Percentiles rank a stretch among this genome's conserved stretches.
phyloP scores from a whole-genome alignment of 2,329 filamentous ascomycete species.

The Trichoderma atrobrunneum region DNA sequence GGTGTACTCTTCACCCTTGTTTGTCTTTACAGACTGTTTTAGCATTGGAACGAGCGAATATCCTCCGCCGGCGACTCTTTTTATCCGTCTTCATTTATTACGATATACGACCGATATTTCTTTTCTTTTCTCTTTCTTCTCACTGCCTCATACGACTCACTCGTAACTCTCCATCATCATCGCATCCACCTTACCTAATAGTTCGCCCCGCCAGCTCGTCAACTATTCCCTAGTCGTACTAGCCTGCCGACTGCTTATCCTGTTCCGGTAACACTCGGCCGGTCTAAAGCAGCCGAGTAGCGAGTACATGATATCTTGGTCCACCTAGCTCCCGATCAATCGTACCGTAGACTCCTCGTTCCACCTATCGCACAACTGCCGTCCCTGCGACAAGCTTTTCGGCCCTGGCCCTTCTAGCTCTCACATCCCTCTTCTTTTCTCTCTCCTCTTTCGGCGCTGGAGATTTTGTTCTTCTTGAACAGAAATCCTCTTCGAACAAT shows the following conservation, averaged over 20 bases:
- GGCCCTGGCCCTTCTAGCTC: background rate
- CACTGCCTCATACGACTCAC: background rate
- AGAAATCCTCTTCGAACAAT: background rate
- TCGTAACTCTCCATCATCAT: background rate
- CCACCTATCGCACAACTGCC: slow-evolving; percentile 1
- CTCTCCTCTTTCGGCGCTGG: background rate
- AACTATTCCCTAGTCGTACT: background rate
- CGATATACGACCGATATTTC: background rate
- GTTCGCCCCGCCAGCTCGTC: background rate
- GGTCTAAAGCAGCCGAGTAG: background rate
- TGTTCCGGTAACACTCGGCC: background rate
- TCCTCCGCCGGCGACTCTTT: background rate
- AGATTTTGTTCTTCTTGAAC: background rate
- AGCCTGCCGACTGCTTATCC: background rate
- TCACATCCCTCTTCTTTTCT: background rate
- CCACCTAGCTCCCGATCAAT: background rate
- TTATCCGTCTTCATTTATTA: background rate
- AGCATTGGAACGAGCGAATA: background rate
- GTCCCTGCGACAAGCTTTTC: slow-evolving; percentile 1
- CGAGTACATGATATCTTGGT: background rate
- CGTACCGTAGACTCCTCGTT: slow-evolving; percentile 1
- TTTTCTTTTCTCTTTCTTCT: background rate
- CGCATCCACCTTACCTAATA: background rate
- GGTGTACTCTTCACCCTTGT: background rate
- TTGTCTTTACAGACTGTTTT: background rate